Conservation (phyloP, 2,329 filamentous ascomycete genomes). For the Cyphellophora attinorum region DNA sequence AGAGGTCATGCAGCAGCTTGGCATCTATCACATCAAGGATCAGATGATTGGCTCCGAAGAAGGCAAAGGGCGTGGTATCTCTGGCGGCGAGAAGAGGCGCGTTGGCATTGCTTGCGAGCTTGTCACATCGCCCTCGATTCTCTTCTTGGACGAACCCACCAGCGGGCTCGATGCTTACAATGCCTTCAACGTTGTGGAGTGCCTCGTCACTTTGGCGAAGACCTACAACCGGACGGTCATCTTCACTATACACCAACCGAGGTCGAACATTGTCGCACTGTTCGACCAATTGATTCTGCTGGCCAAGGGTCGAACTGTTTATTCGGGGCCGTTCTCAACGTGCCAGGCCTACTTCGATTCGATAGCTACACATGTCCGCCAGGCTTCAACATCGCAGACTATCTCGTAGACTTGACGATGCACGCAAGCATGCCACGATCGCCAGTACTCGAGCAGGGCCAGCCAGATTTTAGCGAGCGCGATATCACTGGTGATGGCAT, state of each 20-base stretch:
- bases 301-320: conserved; percentile 81
- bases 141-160: conserved; percentile 94
- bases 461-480: conserved; percentile 49
- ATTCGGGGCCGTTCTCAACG: conserved; percentile 78
- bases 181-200: conserved; percentile 96
- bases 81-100: conserved; percentile 89
- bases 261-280: conserved; percentile 94
- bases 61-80: conserved; percentile 86
- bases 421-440: conserved; percentile 61
- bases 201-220: conserved; percentile 86
- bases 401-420: conserved; percentile 95
- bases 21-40: conserved; percentile 87
- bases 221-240: conserved; percentile 95
- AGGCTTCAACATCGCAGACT: conserved; percentile 98
- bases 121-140: conserved; percentile 91
- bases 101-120: conserved; percentile 97
- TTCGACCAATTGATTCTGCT: conserved; percentile 91
- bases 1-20: conserved; percentile 91
- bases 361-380: conserved; percentile 89
- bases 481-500: conserved; percentile 45
- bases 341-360: conserved; percentile 91
- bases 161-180: conserved; percentile 95
- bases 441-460: conserved; percentile 46
- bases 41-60: conserved; percentile 95
- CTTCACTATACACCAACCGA: conserved; percentile 95